Evolutionary conservation across 2,329 filamentous ascomycete genomes (phyloP), one percentile per base, ranked within the genome.

Genomic region (Colletotrichum musicola): DNA sequence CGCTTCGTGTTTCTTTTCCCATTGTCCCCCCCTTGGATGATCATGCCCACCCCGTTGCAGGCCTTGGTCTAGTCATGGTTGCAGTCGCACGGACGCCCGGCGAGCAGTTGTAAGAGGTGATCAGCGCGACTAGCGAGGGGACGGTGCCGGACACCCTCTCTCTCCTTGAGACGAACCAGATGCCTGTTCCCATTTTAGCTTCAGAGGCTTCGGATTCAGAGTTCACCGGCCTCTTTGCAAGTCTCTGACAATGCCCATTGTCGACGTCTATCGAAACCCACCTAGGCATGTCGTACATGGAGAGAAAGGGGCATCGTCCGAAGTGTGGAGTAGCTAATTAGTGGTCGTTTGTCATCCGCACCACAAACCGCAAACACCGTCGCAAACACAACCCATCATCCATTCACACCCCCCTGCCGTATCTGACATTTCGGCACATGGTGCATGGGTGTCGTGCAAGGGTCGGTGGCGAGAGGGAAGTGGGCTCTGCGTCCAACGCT

Each of bases 81-180:
- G 61, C 38, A 68, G 38, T 65, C 65, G 65, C 65, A 68, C 65
- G 62, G 65, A 55, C 65, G 18, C n/a, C 46, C 9, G 44, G 10
- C 30, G 46, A 20, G 42, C 20, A 30, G n/a, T 25, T 40, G 38
- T 25, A 25, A 30, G 40, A 20, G 53, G 42, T 27, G 61, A 59
- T 59, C 61, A 42, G 30, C 61, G 46, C 54, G 40, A 18, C 42
- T 25, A 30, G 40, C 50, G 13, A 35, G 61, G 38, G 10, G 4
- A 25, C 22, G 46, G 46, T 44, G 46, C 20, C 42, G 22, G 38
- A 25, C 22, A 25, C 22, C 22, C 22, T 25, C 14, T 10, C 30
- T 16, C 35, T 18, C 38, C 22, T 54, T 6, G 38, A 27, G 1
- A 53, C 35, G 6, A n/a, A 27, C 55, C 13, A 27, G 54, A 60